Evolutionary conservation across 2,329 filamentous ascomycete species (phyloP), one percentile per base, ranked within the genome.

Genomic region (Cordyceps cicadae): DNA sequence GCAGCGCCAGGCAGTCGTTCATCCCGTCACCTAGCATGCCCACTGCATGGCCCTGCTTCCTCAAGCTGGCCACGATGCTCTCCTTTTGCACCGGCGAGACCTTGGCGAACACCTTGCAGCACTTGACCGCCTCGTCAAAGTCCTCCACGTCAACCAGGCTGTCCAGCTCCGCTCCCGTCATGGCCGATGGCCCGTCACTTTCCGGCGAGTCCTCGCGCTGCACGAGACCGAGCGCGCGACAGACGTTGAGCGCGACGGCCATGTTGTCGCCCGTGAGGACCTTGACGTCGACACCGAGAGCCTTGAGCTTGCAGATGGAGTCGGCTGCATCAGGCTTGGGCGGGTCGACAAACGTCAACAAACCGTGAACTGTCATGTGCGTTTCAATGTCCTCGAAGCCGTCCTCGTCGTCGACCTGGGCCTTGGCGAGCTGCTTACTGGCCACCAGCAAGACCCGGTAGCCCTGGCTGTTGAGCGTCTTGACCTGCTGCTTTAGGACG

Each of bases 21-120:
- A 70, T 67, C 26, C 69, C 69, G 49, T 70, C 69, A 5, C 69
- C 69, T 17, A 69, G 62, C 68, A 70, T 70, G 5, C 69, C 68
- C 1, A 70, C 69, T 49, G 65, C 67, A 55, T 69, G 58, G 3
- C 68, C 69, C 3, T 64, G 62, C 37, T 61, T 63, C 37, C 63
- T 64, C 12, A 70, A 62, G 34, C 64, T 66, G 17, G 62, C 63
- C 17, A 70, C 59, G 24, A 70, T 65, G n/a, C 63, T 46, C 5
- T 65, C 65, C 59, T 70, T 70, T 51, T 70, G 69, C 5, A 62
- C 63, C 0, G 69, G 69, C 1, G 65, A 66, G 39, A 70, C 63
- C 60, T 70, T 70, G 56, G 69, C 68, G 62, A 70, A 69, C 6
- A 70, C 66, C 26, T 63, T 67, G 64, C 69, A 70, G 2, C 52